Conservation (phyloP, 345 rosid species). For the Melaleuca quinquenervia region DNA sequence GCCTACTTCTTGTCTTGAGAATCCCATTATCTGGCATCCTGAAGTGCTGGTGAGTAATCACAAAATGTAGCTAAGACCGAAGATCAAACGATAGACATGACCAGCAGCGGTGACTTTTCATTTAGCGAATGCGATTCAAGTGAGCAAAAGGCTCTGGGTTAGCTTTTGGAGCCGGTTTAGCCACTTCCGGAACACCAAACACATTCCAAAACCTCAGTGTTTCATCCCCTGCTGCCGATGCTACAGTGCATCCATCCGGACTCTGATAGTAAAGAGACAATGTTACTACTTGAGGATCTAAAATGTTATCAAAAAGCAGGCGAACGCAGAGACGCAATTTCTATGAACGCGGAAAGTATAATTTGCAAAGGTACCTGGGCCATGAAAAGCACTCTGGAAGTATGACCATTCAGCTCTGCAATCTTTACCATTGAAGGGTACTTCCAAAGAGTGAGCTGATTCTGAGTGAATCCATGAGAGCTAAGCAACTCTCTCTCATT, state of each 20-base stretch:
- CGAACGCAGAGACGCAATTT: not conserved
- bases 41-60: not conserved
- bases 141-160: conserved; percentile 42
- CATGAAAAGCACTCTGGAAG: conserved; percentile 38
- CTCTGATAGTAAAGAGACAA: not conserved
- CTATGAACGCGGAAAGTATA: not conserved
- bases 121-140: conserved; percentile 43
- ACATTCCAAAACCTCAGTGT: conserved; percentile 68
- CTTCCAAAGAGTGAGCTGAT: conserved; percentile 35
- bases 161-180: conserved; percentile 39
- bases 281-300: not conserved
- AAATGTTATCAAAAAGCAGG: not conserved
- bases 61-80: not conserved
- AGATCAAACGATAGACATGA: not conserved
- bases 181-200: conserved; percentile 48
- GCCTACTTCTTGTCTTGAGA: not conserved
- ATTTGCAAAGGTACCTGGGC: conserved; percentile 7
- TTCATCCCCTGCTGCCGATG: conserved; percentile 75
- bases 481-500: conserved; percentile 31
- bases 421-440: conserved; percentile 37
- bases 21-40: not conserved
- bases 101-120: not conserved
- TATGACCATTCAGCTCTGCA: conserved; percentile 33
- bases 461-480: conserved; percentile 33
- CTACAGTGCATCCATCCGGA: conserved; percentile 33